Evolutionary conservation across 2,329 filamentous ascomycete species (phyloP), one percentile per base, ranked within the genome.

Genomic region (Colletotrichum incanum): DNA sequence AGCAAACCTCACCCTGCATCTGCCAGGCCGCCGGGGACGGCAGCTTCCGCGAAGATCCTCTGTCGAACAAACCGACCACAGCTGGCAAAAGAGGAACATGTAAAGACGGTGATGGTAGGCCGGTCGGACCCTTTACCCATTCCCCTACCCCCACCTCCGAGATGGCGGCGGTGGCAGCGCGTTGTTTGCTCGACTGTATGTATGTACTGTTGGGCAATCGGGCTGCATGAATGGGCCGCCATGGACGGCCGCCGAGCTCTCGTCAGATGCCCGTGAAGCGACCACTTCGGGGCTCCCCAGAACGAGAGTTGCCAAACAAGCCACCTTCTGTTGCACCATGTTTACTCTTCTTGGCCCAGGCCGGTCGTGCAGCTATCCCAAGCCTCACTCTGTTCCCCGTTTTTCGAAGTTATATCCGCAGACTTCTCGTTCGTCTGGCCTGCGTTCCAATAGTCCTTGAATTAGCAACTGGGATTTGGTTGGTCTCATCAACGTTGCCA

Each of bases 271-370:
- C 61, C 23, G 26, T 26, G 47, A 54, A 26, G 50, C 20, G 28
- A 31, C 31, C 43, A 63, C 14, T 56, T 47, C 41, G 43, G 31
- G 41, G 20, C 52, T 55, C 49, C 49, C 59, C 50, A 56, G 41
- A 63, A 31, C 31, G n/a, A 39, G 62, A 68, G 59, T 41, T 56
- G 60, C 66, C 50, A 68, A 68, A 50, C 41, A 41, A 16, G 9
- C 8, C 65, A 20, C 56, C n/a, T 49, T 34, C 14, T 26, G 49
- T 65, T 31, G 59, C 41, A 64, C 66, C 39, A 26, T 56, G n/a
- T 28, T 31, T 28, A 3, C 31, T n/a, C 61, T 41, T 58, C 52
- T 43, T 34, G 49, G 37, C 34, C n/a, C 50, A 64, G 59, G 14
- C 50, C 20, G 37, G 23, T 45, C 8, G 59, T 37, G 66, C 66